These are phyloP conservation scores for Leccinum disarticulatum DNA, from an alignment of 768 basidiomycete species.

Conservation along the genomic window DNA sequence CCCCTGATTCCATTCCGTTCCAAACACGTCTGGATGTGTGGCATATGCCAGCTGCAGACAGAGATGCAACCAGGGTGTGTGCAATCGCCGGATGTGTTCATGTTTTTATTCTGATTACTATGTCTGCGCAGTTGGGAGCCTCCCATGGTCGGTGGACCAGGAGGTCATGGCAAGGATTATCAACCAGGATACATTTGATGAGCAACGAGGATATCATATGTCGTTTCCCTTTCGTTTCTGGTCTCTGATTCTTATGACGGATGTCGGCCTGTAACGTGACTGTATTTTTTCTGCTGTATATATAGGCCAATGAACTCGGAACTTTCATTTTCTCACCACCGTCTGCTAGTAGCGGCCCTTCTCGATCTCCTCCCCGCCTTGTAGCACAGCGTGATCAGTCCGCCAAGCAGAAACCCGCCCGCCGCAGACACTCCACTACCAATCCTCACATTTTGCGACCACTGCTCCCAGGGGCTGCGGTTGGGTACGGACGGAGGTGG, in stretches of 20 bases:
- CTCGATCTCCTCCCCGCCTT: conserved; percentile 8
- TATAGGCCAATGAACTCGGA: neutral
- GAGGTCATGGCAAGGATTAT: conserved; percentile 21
- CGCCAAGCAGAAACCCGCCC: conserved; percentile 40
- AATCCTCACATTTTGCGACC: conserved; percentile 18
- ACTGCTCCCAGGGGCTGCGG: conserved; percentile 8
- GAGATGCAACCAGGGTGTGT: conserved; percentile 52
- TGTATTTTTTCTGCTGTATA: conserved; percentile 3
- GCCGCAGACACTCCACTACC: conserved; percentile 27
- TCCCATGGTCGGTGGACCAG: conserved; percentile 6
- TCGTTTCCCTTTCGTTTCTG: neutral
- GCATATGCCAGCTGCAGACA: conserved; percentile 66
- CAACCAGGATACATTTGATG: conserved; percentile 32
- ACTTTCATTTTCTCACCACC: conserved; percentile 5
- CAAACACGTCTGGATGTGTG: conserved; percentile 67
- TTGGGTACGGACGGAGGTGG: conserved; percentile 21
- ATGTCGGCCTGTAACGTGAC: neutral
- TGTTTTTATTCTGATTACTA: neutral
- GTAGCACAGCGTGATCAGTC: conserved; percentile 23
- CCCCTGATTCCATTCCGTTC: conserved; percentile 65
- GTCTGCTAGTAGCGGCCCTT: conserved; percentile 1
- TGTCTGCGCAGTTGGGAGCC: conserved; percentile 35
- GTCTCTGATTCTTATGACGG: conserved; percentile 1
- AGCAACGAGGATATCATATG: neutral
- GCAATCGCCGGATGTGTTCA: neutral